These are phyloP conservation scores for Russula earlei DNA, from an alignment of 768 basidiomycete genomes.

Conservation along the genomic window DNA sequence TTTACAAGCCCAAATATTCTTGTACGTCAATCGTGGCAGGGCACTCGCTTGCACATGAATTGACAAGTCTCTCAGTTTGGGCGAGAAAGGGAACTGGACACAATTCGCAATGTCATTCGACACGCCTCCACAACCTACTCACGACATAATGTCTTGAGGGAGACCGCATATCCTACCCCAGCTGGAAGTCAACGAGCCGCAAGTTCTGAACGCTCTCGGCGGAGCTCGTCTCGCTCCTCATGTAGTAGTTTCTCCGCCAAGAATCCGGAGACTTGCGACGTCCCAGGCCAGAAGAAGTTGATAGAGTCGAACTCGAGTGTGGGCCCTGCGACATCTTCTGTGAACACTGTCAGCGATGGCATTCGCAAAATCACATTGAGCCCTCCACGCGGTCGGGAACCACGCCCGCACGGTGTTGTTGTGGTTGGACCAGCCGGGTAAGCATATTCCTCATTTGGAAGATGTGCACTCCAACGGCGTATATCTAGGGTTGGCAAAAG, in stretches of 20 bases:
- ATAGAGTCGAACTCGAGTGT: background rate
- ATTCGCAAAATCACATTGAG: conserved; percentile 38
- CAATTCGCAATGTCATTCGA: conserved; percentile 52
- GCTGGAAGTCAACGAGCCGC: conserved; percentile 26
- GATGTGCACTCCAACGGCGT: background rate
- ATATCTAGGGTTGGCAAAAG: conserved; percentile 63
- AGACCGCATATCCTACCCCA: conserved; percentile 31
- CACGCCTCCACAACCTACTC: conserved; percentile 50
- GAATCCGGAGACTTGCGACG: background rate
- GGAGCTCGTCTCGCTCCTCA: conserved; percentile 34
- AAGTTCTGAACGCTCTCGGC: conserved; percentile 19
- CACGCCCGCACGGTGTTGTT: conserved; percentile 51
- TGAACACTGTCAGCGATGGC: conserved; percentile 31
- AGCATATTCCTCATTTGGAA: conserved; percentile 16
- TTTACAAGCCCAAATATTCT: conserved; percentile 61
- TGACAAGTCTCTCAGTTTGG: conserved; percentile 41
- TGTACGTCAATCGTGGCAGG: conserved; percentile 30
- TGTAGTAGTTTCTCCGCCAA: conserved; percentile 27
- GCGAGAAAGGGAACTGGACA: conserved; percentile 60
- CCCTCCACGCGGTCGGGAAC: conserved; percentile 30
- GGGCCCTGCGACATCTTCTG: conserved; percentile 15
- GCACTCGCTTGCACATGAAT: background rate
- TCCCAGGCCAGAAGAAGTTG: background rate
- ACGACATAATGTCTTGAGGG: conserved; percentile 39
- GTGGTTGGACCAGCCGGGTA: conserved; percentile 59